Evolutionary conservation across 148 eudicot species (phyloP).

Genomic region (Beta vulgaris): DNA sequence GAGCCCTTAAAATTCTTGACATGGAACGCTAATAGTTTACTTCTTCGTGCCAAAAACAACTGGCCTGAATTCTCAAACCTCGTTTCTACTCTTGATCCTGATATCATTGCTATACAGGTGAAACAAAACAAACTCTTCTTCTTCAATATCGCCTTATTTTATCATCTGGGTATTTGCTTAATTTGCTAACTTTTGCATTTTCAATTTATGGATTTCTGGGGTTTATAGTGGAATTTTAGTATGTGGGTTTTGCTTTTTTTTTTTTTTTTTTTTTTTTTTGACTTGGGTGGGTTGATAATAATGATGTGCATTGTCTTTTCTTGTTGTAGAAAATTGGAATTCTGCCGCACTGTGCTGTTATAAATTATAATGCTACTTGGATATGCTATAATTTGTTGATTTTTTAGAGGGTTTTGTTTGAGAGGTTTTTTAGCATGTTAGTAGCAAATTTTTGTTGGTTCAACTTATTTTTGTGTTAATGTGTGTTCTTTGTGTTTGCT

Average conservation of each 20-base stretch:
- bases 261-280: background rate
- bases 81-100: conserved; percentile 65
- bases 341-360: background rate
- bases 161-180: conserved; percentile 22
- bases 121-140: background rate
- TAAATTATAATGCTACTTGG: too few relatives aligned
- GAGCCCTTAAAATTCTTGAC: conserved; percentile 87
- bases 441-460: conserved; percentile 4
- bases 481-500: background rate
- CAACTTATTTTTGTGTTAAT: background rate
- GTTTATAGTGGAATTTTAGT: conserved; percentile 11
- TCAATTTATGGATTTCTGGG: conserved; percentile 8
- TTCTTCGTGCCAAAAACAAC: conserved; percentile 80
- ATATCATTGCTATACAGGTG: conserved; percentile 92
- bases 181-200: conserved; percentile 16
- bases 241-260: background rate
- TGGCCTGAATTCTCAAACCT: conserved; percentile 76
- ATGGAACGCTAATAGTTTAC: conserved; percentile 97
- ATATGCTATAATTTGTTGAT: background rate
- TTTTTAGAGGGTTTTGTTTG: background rate
- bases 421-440: background rate
- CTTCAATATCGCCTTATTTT: background rate
- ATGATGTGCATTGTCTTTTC: conserved; percentile 15
- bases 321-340: background rate
- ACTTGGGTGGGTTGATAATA: too few relatives aligned